A percentile compares a stretch with the other conserved stretches of the same genome.
Evolutionary conservation across 2,329 filamentous ascomycete genomes (phyloP).

Genomic region (Claviceps quebecensis): DNA sequence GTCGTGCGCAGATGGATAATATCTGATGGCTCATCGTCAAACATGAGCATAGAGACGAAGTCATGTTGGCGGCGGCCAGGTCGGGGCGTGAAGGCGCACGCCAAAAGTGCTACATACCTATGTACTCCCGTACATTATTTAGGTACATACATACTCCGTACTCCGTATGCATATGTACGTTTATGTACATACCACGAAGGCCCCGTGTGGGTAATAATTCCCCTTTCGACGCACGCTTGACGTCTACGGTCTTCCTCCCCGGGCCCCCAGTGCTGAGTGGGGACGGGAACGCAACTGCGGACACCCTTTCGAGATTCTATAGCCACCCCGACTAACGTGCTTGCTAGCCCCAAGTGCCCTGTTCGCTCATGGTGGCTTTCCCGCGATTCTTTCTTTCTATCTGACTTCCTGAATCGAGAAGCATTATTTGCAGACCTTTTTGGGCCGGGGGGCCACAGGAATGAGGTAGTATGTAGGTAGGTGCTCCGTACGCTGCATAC

Average conservation of each 20-base stretch:
- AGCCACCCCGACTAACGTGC: background rate
- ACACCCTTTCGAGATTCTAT: background rate
- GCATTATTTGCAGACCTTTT: constrained; percentile 4
- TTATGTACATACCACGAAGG: background rate
- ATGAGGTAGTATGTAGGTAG: too few species aligned
- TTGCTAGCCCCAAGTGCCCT: background rate
- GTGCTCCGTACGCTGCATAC: background rate
- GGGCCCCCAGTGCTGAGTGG: too few species aligned
- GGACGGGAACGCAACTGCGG: background rate
- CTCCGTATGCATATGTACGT: too few species aligned
- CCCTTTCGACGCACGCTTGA: background rate
- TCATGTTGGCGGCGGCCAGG: constrained; percentile 3
- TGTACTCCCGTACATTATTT: too few species aligned
- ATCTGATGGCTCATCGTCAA: background rate
- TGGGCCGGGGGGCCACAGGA: constrained; percentile 1
- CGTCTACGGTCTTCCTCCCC: background rate
- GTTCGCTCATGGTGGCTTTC: constrained; percentile 7
- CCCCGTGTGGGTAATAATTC: background rate
- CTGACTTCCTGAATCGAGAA: constrained; percentile 14
- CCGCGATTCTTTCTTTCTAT: constrained; percentile 19
- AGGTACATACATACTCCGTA: too few species aligned
- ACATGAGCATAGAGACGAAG: background rate
- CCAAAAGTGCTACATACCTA: constrained; percentile 1
- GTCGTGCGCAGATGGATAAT: background rate
- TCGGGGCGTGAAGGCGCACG: constrained; percentile 2